These are phyloP conservation scores for Cercospora sp. DNA, from an alignment of 2,329 filamentous ascomycete species.

Conservation along the genomic window DNA sequence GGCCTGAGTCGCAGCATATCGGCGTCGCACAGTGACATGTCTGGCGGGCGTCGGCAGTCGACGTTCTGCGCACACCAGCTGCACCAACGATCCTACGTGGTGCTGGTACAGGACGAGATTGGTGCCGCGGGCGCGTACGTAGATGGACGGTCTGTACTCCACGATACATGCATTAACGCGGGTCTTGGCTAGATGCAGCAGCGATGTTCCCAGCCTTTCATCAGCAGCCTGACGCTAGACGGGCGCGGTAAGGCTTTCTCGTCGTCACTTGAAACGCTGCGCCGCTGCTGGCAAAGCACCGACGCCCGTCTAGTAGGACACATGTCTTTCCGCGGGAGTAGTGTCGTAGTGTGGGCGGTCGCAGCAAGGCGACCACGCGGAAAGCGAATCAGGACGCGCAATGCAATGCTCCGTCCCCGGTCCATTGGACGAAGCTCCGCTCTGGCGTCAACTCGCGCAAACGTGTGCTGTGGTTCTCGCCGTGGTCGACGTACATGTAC, in stretches of 20 bases:
- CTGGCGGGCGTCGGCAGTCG: not conserved
- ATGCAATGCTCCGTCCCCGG: not conserved
- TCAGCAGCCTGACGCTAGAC: not conserved
- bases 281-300: not conserved
- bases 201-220: slow-evolving; percentile 1
- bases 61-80: not conserved
- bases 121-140: no score
- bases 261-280: not conserved
- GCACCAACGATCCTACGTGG: not conserved
- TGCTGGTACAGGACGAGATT: not conserved
- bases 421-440: not conserved
- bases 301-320: not conserved
- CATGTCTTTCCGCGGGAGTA: not conserved
- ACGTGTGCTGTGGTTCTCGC: not conserved
- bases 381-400: slow-evolving; percentile 4
- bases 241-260: not conserved
- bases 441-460: not conserved
- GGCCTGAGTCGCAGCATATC: not conserved
- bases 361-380: not conserved
- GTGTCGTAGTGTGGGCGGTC: not conserved
- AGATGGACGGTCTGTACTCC: slow-evolving; percentile 4
- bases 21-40: not conserved
- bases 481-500: not conserved
- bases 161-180: slow-evolving; percentile 15
- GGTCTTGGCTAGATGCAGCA: slow-evolving; percentile 2